Conservation (phyloP, 2,329 filamentous ascomycete species). For the Fusarium beomiforme region DNA sequence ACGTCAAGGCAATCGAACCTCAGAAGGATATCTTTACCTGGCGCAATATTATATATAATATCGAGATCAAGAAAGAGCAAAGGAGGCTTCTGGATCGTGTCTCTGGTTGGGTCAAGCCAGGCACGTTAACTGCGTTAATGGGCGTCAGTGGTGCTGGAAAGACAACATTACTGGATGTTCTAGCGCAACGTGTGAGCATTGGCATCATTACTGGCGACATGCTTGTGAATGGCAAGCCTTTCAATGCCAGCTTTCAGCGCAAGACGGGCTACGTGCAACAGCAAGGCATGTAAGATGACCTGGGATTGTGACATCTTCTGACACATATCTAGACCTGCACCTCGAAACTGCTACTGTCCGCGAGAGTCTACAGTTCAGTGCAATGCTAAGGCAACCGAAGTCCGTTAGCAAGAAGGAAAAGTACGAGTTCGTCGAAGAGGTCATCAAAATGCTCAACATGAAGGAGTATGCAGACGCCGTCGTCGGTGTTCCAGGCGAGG, state of each 20-base stretch:
- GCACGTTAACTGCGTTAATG: constrained; percentile 83
- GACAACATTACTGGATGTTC: constrained; percentile 54
- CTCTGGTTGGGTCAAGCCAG: constrained; percentile 89
- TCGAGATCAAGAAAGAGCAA: constrained; percentile 76
- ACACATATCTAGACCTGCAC: constrained; percentile 59
- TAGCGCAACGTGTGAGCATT: constrained; percentile 62
- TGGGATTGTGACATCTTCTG: background rate
- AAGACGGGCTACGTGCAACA: constrained; percentile 76
- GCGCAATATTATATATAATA: constrained; percentile 76
- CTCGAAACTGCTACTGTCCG: constrained; percentile 64
- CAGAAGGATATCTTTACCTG: constrained; percentile 77
- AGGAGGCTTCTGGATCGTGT: constrained; percentile 82
- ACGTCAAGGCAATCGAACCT: constrained; percentile 47
- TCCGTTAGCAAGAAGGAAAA: constrained; percentile 66
- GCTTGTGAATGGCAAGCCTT: constrained; percentile 68
- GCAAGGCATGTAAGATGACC: constrained; percentile 54
- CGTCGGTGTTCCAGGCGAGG: constrained; percentile 70
- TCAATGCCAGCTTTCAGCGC: constrained; percentile 68
- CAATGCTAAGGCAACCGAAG: constrained; percentile 65
- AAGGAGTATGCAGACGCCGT: constrained; percentile 72
- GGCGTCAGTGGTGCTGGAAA: constrained; percentile 63
- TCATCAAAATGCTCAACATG: constrained; percentile 74
- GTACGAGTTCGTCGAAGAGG: constrained; percentile 69
- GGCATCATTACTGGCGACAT: constrained; percentile 74
- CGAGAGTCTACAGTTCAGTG: constrained; percentile 64